A percentile compares a stretch with the other conserved stretches of the same genome.
phyloP scores from a whole-genome alignment of 1,284 basidiomycete genomes.

The Ceratobasidium sp. region DNA sequence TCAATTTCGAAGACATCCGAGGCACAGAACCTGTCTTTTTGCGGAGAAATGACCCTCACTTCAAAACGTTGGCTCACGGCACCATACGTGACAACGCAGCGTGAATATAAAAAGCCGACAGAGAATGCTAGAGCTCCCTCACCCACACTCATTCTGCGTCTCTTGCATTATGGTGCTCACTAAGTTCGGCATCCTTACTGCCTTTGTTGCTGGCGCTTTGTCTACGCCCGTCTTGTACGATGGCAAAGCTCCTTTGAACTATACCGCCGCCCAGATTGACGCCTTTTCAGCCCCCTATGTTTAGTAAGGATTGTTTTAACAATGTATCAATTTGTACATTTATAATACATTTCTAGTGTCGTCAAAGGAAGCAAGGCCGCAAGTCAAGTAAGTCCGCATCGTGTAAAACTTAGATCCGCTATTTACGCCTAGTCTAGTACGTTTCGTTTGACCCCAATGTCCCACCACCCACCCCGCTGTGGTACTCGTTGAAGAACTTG shows the following conservation, averaged over 20 bases:
- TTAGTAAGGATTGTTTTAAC: conserved; percentile 60
- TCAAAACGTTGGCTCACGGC: neutral
- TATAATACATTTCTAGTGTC: conserved; percentile 54
- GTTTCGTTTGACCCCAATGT: conserved; percentile 59
- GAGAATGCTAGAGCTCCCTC: neutral
- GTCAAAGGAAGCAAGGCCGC: conserved; percentile 68
- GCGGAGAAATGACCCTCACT: conserved; percentile 11
- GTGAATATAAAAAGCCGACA: neutral
- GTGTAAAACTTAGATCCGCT: conserved; percentile 17
- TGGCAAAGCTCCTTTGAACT: conserved; percentile 65
- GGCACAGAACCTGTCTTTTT: neutral
- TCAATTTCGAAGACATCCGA: neutral
- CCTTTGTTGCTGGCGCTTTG: conserved; percentile 44
- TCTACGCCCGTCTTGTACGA: conserved; percentile 65
- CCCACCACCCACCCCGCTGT: conserved; percentile 65
- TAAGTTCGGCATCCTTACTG: conserved; percentile 9
- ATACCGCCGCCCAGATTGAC: conserved; percentile 62
- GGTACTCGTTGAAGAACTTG: conserved; percentile 55
- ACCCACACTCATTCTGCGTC: neutral
- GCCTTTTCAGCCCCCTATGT: conserved; percentile 65
- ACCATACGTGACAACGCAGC: neutral
- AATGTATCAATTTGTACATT: neutral
- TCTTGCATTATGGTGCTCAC: neutral
- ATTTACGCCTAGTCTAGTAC: conserved; percentile 59
- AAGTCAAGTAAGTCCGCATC: conserved; percentile 59